Base-by-base conservation (phyloP, 441 rosid species). In the Rhodomyrtus psidioides region DNA sequence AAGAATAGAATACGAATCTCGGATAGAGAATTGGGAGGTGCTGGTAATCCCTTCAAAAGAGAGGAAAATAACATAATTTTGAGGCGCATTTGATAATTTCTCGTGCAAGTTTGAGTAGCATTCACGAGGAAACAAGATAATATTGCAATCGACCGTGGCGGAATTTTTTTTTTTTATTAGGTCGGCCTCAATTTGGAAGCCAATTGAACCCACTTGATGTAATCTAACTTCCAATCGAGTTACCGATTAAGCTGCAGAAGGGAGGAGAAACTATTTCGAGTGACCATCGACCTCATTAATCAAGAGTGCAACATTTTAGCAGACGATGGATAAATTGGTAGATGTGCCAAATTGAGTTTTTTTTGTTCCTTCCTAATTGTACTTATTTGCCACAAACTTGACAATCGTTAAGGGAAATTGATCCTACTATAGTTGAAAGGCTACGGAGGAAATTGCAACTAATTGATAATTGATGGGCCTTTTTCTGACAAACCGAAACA, bases 271-370 rank as follows among this genome's bases (percentile, higher is more conserved):
- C 6, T 3, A 21, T 70, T 70, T 21, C 1, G 21, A 17, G 21
- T 17, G 39, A 30, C 13, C 6, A 30, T 39, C n/a, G 0, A 39
- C 15, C n/a, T 39, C 21, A 21, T 70, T n/a, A 21, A 39, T 70
- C n/a, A 21, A 0, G 2, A 54, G 6, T 17, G 2, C 8, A 53
- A 2, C 3, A 6, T 21, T 17, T 54, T 54, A 17, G 6, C 6
- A 54, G 19, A 54, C 6, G 23, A 54, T 54, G 56, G 9, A 17
- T 7, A 19, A 9, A 65, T 65, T 0, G 26, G 46, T 5, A 9
- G 12, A 23, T 34, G 42, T 65, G 76, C 79, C 49, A 21, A 12
- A 21, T 70, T 70, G 15, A 39, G 7, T 54, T 39, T 70, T 65
- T 39, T 39, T 44, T 24, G 9, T 39, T 34, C 34, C 34, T 34